phyloP scores from a whole-genome alignment of 2,329 filamentous ascomycete genomes.

The Neofusicoccum kwambonambiense region DNA sequence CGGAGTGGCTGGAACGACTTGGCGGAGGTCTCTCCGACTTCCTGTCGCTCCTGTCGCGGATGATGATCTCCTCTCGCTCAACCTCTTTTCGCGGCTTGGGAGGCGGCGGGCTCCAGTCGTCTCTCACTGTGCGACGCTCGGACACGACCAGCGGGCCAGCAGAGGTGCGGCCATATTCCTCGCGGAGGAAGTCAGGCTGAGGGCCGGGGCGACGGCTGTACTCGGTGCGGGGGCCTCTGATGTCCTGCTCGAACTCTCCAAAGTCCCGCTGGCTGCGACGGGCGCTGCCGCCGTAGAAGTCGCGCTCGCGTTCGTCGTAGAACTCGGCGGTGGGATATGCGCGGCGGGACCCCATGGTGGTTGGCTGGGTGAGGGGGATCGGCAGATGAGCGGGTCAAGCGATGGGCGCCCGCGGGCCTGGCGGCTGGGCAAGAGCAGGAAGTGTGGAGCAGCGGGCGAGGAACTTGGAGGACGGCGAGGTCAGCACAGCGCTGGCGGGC shows the following conservation, averaged over 20 bases:
- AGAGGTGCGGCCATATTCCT: conserved; percentile 48
- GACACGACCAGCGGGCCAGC: conserved; percentile 48
- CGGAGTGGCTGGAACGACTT: conserved; percentile 24
- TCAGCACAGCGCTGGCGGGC: neutral
- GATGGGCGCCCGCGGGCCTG: neutral
- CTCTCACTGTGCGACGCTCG: conserved; percentile 22
- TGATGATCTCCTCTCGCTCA: conserved; percentile 38
- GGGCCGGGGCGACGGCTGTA: conserved; percentile 37
- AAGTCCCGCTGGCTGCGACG: conserved; percentile 44
- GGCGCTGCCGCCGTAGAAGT: conserved; percentile 46
- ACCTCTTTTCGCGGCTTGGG: conserved; percentile 35
- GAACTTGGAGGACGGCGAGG: neutral
- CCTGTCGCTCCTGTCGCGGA: conserved; percentile 31
- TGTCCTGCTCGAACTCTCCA: conserved; percentile 52
- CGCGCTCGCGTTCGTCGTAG: conserved; percentile 51
- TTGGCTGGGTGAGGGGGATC: conserved; percentile 16
- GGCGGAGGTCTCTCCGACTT: conserved; percentile 23
- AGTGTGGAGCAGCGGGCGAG: neutral
- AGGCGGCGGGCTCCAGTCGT: conserved; percentile 36
- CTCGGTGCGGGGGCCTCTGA: conserved; percentile 26
- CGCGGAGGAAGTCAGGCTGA: conserved; percentile 50
- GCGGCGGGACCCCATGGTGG: conserved; percentile 41
- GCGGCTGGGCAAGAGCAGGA: neutral
- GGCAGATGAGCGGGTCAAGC: conserved; percentile 13
- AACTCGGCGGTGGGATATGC: conserved; percentile 47